Base-by-base conservation (phyloP, 1,139 yeast species). In the Taiozyma sp. region DNA sequence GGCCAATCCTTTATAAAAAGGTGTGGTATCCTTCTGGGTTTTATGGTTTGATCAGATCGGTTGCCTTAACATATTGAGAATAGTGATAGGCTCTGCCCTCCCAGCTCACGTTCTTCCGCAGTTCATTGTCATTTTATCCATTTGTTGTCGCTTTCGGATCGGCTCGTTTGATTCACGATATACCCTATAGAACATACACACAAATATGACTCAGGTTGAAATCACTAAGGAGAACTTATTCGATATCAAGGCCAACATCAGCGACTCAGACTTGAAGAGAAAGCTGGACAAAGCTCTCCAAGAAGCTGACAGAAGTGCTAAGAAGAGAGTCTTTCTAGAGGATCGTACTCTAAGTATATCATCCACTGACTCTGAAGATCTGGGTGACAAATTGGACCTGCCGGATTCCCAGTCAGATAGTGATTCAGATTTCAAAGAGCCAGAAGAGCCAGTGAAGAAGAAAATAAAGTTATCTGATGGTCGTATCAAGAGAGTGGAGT, bases 271-370 rank as follows among this genome's bases (percentile, higher is more conserved):
- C n/a, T 49, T 57, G 16, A 60, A 58, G 51, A 56, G 61, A 49
- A 58, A 54, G 43, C 19, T 48, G 23, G 28, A 42, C 9, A 44
- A 46, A 27, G 47, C 46, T 16, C 19, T 48, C 3, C 22, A 27
- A 28, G 39, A 47, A 19, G 6, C 46, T 13, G 47, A 40, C 12
- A 24, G 22, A n/a, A 23, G 41, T 3, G n/a, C 28, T 5, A 24
- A 24, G 14, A 48, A 45, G n/a, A 45, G 24, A n/a, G 43, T 24
- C 4, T 9, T 29, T 4, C 8, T 44, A 10, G 58, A 59, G 8
- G 61, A 57, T 24, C 56, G 64, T 40, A 55, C 62, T 8, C 32
- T 49, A 8, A 60, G 64, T 34, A 48, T 60, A 16, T 51, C 55
- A 34, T 59, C 63, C 3, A 53, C 55, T n/a, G 54, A 56, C n/a